Conservation (phyloP, 2,329 filamentous ascomycete genomes). For the Aspergillus sp. region DNA sequence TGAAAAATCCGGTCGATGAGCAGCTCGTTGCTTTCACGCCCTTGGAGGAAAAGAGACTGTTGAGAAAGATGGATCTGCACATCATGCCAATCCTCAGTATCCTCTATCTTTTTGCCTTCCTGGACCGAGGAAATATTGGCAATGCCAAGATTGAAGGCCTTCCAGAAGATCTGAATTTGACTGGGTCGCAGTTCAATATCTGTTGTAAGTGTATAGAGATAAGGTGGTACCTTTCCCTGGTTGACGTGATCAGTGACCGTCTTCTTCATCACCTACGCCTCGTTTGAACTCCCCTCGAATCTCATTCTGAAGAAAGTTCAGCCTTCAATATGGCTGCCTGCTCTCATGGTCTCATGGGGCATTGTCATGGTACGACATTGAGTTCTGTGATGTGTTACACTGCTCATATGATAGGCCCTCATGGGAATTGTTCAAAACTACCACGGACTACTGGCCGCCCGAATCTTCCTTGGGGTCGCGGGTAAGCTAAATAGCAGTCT, state of each 20-base stretch:
- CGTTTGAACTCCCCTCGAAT: constrained; percentile 22
- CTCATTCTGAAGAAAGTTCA: constrained; percentile 24
- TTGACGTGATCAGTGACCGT: constrained; percentile 15
- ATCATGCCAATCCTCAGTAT: constrained; percentile 13
- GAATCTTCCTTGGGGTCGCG: constrained; percentile 45
- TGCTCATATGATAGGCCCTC: constrained; percentile 31
- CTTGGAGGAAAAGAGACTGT: constrained; percentile 8
- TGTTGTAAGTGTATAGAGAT: constrained; percentile 36
- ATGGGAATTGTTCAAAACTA: constrained; percentile 50
- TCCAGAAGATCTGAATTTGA: constrained; percentile 38
- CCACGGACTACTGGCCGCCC: constrained; percentile 44
- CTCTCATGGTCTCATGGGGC: constrained; percentile 42
- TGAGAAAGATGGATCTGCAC: constrained; percentile 14
- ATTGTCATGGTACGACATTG: constrained; percentile 38
- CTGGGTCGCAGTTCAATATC: constrained; percentile 45
- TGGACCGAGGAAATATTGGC: constrained; percentile 22
- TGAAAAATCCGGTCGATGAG: neutral
- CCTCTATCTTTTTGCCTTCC: constrained; percentile 21
- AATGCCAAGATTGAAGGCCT: constrained; percentile 15
- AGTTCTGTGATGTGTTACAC: neutral
- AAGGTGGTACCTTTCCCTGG: constrained; percentile 22
- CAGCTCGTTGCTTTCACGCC: neutral
- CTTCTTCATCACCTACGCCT: constrained; percentile 26
- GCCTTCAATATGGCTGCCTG: constrained; percentile 28
- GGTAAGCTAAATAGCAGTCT: constrained; percentile 3